Conservation (phyloP, 495 filamentous ascomycete genomes). For the Tuber indicum region DNA sequence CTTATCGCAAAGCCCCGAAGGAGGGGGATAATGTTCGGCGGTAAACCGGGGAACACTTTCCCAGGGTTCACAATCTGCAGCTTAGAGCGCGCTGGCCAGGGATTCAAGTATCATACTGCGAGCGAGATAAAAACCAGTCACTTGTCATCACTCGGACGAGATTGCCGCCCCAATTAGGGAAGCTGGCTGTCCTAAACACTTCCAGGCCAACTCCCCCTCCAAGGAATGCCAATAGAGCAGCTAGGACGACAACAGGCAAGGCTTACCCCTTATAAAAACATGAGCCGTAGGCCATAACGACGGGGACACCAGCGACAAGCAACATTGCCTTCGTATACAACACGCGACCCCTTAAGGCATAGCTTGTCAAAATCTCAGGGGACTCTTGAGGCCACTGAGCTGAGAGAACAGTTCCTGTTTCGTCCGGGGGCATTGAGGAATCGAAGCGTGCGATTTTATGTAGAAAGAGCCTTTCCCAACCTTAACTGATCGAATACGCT, state of each 20-base stretch:
- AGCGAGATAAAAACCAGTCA: neutral
- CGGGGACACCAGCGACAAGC: neutral
- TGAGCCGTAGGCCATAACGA: neutral
- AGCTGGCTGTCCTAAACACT: neutral
- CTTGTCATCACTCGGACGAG: neutral
- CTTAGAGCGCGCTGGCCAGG: neutral
- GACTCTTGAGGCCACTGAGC: no score
- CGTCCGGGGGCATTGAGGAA: no score
- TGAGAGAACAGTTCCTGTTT: no score
- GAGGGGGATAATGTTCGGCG: neutral
- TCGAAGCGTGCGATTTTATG: no score
- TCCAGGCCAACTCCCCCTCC: neutral
- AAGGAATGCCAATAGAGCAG: neutral
- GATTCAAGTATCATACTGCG: neutral
- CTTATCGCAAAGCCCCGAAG: neutral
- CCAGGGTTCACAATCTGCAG: neutral
- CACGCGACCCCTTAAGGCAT: no score
- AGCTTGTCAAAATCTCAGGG: no score
- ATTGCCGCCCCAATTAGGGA: neutral
- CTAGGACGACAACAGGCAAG: neutral
- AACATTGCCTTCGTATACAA: no score
- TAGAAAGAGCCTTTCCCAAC: no score
- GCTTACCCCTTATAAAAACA: neutral
- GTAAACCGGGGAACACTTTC: neutral
- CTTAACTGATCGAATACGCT: no score